phyloP scores from a whole-genome alignment of 306 rosid species.

The Lathyrus tuberosus region DNA sequence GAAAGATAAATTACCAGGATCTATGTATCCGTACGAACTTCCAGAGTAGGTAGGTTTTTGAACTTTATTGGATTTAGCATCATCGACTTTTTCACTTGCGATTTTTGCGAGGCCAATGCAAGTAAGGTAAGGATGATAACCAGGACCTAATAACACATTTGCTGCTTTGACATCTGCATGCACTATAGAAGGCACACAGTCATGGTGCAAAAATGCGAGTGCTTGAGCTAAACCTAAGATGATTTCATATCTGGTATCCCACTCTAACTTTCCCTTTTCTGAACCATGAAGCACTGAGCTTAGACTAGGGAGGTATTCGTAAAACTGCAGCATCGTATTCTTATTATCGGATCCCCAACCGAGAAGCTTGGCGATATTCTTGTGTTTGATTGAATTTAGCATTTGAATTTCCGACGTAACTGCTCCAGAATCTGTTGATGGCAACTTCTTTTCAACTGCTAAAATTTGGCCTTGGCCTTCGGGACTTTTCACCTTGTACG shows the following conservation, averaged over 20 bases:
- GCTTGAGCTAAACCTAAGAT: constrained; percentile 78
- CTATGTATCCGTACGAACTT: constrained; percentile 92
- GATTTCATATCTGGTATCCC: constrained; percentile 72
- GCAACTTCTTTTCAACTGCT: constrained; percentile 85
- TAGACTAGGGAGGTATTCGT: constrained; percentile 78
- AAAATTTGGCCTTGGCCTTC: constrained; percentile 58
- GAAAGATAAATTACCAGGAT: constrained; percentile 63
- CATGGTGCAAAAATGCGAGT: constrained; percentile 81
- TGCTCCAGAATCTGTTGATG: constrained; percentile 53
- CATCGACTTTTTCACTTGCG: constrained; percentile 40
- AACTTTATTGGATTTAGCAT: constrained; percentile 39
- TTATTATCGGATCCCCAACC: constrained; percentile 66
- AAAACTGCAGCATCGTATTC: constrained; percentile 66
- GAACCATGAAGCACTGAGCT: constrained; percentile 78
- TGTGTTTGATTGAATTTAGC: constrained; percentile 65
- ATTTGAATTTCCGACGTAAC: constrained; percentile 67
- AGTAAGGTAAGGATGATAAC: constrained; percentile 70
- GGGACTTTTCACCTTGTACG: constrained; percentile 63
- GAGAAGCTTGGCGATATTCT: constrained; percentile 67
- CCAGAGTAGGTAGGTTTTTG: constrained; percentile 65
- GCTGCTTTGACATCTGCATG: constrained; percentile 93
- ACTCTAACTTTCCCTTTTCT: constrained; percentile 62
- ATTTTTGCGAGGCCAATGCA: constrained; percentile 70
- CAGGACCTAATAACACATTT: constrained; percentile 74
- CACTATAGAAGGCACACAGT: constrained; percentile 75